Percentiles rank a stretch among this genome's conserved stretches.
Evolutionary conservation across 257 asterid genomes (phyloP).

Genomic region (Hygrophila difformis): DNA sequence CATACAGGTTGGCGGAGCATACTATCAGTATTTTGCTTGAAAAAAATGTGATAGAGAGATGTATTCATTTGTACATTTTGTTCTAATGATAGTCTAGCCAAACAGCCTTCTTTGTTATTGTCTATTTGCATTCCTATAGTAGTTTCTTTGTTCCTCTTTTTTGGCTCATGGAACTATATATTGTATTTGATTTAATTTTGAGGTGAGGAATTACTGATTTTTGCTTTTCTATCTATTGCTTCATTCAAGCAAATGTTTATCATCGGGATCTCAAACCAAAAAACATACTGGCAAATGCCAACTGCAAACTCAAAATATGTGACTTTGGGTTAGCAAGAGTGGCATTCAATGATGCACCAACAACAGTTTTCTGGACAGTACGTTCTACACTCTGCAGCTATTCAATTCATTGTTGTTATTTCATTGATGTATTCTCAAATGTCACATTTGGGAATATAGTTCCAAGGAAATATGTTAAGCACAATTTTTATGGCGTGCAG

Average conservation of each 20-base stretch:
- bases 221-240: slow-evolving; percentile 18
- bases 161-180: slow-evolving; percentile 2
- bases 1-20: slow-evolving; percentile 67
- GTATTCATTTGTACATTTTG: slow-evolving; percentile 1
- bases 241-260: slow-evolving; percentile 77
- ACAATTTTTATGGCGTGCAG: slow-evolving; percentile 32
- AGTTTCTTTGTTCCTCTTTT: slow-evolving; percentile 4
- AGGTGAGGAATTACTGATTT: slow-evolving; percentile 3
- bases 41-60: background rate
- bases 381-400: slow-evolving; percentile 9
- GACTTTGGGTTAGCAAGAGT: slow-evolving; percentile 95
- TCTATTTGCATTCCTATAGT: background rate
- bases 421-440: background rate
- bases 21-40: slow-evolving; percentile 4
- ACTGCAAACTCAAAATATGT: slow-evolving; percentile 89
- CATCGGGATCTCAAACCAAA: slow-evolving; percentile 96
- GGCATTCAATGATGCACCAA: slow-evolving; percentile 85
- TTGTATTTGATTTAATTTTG: background rate
- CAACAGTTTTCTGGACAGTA: slow-evolving; percentile 95
- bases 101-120: no score
- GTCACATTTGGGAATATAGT: background rate
- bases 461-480: background rate
- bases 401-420: background rate
- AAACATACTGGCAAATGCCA: slow-evolving; percentile 92
- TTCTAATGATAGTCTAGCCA: background rate